phyloP scores from a whole-genome alignment of 371 early-diverging fungal species.

The Neoconidiobolus thromboides region DNA sequence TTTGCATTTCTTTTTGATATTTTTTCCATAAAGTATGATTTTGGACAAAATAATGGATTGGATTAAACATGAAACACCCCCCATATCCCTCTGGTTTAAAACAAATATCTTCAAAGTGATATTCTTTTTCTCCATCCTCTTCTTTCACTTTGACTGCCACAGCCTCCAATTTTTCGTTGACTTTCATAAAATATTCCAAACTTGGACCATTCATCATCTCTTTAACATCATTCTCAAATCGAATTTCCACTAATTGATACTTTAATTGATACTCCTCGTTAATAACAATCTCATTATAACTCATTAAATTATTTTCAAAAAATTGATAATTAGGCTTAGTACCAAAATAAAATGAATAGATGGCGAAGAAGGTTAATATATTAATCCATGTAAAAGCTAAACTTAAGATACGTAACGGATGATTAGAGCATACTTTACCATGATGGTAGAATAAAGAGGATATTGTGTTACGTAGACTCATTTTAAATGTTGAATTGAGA shows the following conservation, averaged over 20 bases:
- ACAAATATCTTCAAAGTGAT: no score
- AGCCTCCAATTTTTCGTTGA: no score
- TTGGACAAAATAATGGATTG: no score
- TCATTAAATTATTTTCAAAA: background rate
- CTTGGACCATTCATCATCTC: background rate
- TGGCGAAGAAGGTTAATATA: slow-evolving; percentile 10
- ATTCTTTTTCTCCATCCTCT: no score
- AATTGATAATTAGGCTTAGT: background rate
- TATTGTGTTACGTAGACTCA: no score
- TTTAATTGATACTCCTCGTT: background rate
- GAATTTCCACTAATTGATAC: background rate
- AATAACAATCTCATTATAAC: background rate
- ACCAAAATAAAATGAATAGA: background rate
- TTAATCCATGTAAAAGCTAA: slow-evolving; percentile 11
- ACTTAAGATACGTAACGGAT: slow-evolving; percentile 11
- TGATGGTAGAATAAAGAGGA: slow-evolving; percentile 11
- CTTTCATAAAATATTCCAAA: background rate
- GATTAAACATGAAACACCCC: no score
- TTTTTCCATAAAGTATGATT: no score
- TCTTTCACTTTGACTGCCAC: no score
- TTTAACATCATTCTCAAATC: background rate
- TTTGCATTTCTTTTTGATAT: no score
- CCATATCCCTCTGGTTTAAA: no score
- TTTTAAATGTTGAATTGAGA: no score
- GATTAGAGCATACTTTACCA: slow-evolving; percentile 9